Percentiles rank a stretch among this genome's conserved stretches.
phyloP scores from a whole-genome alignment of 139 green algal genomes.

The Mesotaenium endlicherianum region DNA sequence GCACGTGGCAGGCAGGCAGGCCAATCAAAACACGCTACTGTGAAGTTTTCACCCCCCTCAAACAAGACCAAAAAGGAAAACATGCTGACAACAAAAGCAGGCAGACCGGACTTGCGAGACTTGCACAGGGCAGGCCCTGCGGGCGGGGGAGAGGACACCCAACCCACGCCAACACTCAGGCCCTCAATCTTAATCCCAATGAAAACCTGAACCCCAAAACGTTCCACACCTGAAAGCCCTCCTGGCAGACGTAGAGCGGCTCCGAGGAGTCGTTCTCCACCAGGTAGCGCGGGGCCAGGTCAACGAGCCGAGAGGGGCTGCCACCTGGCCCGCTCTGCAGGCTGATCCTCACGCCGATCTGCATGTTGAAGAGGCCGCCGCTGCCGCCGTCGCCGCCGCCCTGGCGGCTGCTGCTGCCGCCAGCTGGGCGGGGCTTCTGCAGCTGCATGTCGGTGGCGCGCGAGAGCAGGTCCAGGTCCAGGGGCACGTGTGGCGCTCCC shows the following conservation, averaged over 20 bases:
- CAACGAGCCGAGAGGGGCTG: neutral
- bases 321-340: neutral
- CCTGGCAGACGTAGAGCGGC: slow-evolving; percentile 21
- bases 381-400: no score
- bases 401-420: neutral
- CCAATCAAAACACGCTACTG: no score
- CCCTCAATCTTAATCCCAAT: no score
- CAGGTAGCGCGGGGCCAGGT: neutral
- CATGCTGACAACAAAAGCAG: no score
- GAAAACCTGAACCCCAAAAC: no score
- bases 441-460: neutral
- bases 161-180: no score
- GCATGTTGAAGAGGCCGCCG: neutral
- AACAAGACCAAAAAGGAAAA: no score
- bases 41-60: no score
- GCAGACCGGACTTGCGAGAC: no score
- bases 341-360: neutral
- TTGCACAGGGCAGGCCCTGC: no score
- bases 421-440: neutral
- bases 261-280: slow-evolving; percentile 10
- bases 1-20: neutral
- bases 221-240: slow-evolving; percentile 23
- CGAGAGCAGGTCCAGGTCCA: neutral
- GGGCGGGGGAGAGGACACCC: no score
- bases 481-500: neutral